These are phyloP conservation scores for Termitomyces sp. DNA, from an alignment of 768 basidiomycete genomes.

Conservation along the genomic window DNA sequence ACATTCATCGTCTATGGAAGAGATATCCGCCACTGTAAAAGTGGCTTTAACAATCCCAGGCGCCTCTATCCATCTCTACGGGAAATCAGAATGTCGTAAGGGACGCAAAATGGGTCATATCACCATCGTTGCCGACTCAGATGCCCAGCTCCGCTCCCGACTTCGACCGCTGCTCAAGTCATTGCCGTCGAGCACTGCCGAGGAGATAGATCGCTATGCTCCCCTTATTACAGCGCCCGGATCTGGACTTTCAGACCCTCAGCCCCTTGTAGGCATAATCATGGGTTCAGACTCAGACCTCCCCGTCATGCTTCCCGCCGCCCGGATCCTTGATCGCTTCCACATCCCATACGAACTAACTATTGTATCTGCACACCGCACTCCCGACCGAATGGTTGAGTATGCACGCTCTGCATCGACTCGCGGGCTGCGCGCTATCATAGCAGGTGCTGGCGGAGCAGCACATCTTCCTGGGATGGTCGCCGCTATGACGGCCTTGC, in stretches of 20 bases:
- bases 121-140: slow-evolving; percentile 80
- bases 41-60: slow-evolving; percentile 70
- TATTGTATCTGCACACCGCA: slow-evolving; percentile 95
- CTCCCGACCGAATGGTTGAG: slow-evolving; percentile 79
- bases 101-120: slow-evolving; percentile 99
- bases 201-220: slow-evolving; percentile 52
- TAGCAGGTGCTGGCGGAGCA: slow-evolving; percentile 98
- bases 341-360: slow-evolving; percentile 87
- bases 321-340: slow-evolving; percentile 82
- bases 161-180: slow-evolving; percentile 74
- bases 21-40: slow-evolving; percentile 53
- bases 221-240: slow-evolving; percentile 41
- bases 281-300: slow-evolving; percentile 99
- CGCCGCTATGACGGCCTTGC: slow-evolving; percentile 87
- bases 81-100: slow-evolving; percentile 85
- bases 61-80: slow-evolving; percentile 85
- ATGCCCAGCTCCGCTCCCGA: slow-evolving; percentile 64
- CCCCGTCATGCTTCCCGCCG: slow-evolving; percentile 88
- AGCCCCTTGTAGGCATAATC: slow-evolving; percentile 88
- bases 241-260: slow-evolving; percentile 53
- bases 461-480: slow-evolving; percentile 99
- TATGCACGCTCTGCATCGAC: slow-evolving; percentile 75
- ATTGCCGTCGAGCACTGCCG: slow-evolving; percentile 45
- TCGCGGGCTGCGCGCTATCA: slow-evolving; percentile 69
- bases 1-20: slow-evolving; percentile 59